phyloP scores from a whole-genome alignment of 1,139 yeast genomes.

The Yamadazyma diddensiae region DNA sequence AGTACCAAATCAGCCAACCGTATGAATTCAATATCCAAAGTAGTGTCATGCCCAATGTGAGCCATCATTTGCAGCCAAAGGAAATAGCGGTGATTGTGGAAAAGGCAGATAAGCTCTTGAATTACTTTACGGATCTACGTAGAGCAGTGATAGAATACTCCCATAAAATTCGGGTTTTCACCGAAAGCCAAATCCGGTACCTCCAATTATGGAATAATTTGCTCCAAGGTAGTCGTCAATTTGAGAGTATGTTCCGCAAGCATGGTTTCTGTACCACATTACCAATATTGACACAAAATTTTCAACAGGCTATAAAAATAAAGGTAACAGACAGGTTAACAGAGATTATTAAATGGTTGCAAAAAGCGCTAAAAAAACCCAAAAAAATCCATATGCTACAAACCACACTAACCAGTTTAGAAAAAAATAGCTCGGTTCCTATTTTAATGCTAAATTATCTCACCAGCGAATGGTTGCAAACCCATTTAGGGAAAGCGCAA shows the following conservation, averaged over 20 bases:
- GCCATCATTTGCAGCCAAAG: too few species aligned
- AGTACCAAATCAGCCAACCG: conserved; percentile 10
- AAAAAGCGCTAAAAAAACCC: too few species aligned
- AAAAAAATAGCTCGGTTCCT: background rate
- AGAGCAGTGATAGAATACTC: background rate
- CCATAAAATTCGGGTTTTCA: background rate
- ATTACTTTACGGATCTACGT: background rate
- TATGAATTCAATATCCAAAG: conserved; percentile 11
- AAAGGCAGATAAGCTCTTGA: too few species aligned
- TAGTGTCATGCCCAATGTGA: too few species aligned
- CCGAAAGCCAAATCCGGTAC: background rate
- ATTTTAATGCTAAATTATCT: background rate
- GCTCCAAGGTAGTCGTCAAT: too few species aligned
- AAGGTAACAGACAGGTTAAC: background rate
- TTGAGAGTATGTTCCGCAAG: background rate
- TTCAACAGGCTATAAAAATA: background rate
- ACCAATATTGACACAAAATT: background rate
- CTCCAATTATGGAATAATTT: background rate
- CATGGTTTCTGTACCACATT: background rate
- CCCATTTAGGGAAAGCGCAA: background rate
- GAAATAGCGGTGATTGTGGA: too few species aligned
- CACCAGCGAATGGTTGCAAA: conserved; percentile 2
- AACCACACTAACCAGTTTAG: background rate
- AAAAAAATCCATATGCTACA: background rate
- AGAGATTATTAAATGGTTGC: background rate